A percentile compares a stretch with the other conserved stretches of the same genome.
These are phyloP conservation scores for Aspergillus spinulosporus DNA, from an alignment of 2,329 filamentous ascomycete genomes.

Conservation along the genomic window DNA sequence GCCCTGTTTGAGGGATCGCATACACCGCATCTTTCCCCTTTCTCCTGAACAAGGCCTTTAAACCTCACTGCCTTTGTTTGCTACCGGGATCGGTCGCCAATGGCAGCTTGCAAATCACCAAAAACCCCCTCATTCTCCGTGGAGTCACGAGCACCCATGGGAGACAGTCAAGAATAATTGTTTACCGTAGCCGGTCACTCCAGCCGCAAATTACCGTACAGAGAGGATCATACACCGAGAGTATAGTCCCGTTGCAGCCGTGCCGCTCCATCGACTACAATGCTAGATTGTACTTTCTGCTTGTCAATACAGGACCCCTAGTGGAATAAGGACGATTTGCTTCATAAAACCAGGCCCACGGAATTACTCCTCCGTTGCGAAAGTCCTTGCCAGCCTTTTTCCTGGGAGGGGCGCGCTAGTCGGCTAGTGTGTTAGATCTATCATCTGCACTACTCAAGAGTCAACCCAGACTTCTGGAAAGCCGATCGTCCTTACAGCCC, in stretches of 20 bases:
- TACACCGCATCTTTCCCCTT: constrained; percentile 13
- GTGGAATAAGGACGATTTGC: neutral
- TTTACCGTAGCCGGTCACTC: neutral
- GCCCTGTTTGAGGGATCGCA: neutral
- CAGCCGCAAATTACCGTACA: neutral
- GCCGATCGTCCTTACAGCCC: constrained; percentile 36
- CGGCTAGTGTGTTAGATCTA: constrained; percentile 35
- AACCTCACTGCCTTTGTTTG: constrained; percentile 6
- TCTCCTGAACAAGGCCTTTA: constrained; percentile 12
- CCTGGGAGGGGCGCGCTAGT: constrained; percentile 22
- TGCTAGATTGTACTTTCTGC: too few relatives aligned
- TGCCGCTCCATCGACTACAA: too few relatives aligned
- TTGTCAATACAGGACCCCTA: too few relatives aligned
- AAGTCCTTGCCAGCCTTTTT: neutral
- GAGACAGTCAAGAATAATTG: neutral
- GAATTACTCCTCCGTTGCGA: neutral
- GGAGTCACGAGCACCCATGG: constrained; percentile 5
- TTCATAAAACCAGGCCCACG: too few relatives aligned
- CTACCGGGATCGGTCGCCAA: neutral
- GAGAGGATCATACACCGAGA: too few relatives aligned
- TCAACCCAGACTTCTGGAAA: constrained; percentile 36
- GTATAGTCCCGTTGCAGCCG: too few relatives aligned
- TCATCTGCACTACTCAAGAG: constrained; percentile 35
- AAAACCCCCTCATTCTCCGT: neutral
- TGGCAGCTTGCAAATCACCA: neutral